phyloP scores from a whole-genome alignment of 2,329 filamentous ascomycete species.

The Aspergillus fischeri region DNA sequence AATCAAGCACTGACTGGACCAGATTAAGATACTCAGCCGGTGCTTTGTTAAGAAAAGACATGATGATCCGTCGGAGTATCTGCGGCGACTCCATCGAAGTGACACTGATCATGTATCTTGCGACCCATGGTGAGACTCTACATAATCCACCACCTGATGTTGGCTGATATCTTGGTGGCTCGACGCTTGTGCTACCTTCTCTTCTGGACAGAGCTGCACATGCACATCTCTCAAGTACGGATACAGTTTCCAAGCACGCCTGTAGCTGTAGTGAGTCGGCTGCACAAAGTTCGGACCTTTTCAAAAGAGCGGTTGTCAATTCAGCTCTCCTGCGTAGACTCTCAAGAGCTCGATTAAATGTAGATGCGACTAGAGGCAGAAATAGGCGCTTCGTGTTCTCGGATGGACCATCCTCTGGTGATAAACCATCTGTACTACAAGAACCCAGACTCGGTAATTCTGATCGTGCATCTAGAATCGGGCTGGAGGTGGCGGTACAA shows the following conservation, averaged over 20 bases:
- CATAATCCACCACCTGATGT: constrained; percentile 3
- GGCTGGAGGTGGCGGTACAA: not conserved
- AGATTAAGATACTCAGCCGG: constrained; percentile 32
- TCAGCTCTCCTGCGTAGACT: constrained; percentile 10
- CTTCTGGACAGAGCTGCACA: constrained; percentile 13
- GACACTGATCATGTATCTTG: constrained; percentile 32
- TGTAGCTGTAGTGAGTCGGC: constrained; percentile 3
- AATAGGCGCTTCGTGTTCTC: constrained; percentile 14
- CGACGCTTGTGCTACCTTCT: not conserved
- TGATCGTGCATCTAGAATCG: not conserved
- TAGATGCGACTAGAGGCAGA: constrained; percentile 15
- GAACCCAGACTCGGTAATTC: not conserved
- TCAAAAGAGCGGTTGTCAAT: constrained; percentile 1
- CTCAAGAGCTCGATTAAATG: constrained; percentile 10
- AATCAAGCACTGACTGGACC: constrained; percentile 30
- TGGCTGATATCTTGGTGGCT: not conserved
- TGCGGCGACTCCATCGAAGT: constrained; percentile 30
- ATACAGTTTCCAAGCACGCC: constrained; percentile 15
- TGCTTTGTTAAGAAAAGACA: constrained; percentile 41
- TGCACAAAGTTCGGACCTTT: not conserved
- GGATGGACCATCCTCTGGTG: constrained; percentile 15
- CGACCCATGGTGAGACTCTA: constrained; percentile 34
- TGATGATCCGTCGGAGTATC: constrained; percentile 35
- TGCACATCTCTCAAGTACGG: constrained; percentile 19
- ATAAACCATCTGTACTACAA: not conserved